phyloP scores from a whole-genome alignment of 2,329 filamentous ascomycete genomes.

The Microthyrium microscopicum region DNA sequence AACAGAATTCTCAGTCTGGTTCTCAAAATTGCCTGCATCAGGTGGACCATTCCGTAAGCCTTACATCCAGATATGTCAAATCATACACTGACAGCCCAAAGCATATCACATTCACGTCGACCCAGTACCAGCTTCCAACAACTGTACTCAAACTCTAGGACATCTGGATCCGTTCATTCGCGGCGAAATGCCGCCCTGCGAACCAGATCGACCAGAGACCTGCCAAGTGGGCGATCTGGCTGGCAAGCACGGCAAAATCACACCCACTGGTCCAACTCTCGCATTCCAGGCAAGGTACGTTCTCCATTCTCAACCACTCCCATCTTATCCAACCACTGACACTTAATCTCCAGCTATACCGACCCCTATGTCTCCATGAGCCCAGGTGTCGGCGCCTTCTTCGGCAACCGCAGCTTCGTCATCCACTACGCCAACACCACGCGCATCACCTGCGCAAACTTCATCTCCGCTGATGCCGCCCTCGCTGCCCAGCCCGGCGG shows the following conservation, averaged over 20 bases:
- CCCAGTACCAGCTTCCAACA: conserved; percentile 47
- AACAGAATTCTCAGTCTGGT: conserved; percentile 22
- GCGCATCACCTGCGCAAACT: conserved; percentile 11
- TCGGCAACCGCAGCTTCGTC: conserved; percentile 48
- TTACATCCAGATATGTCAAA: background rate
- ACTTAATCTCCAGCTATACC: conserved; percentile 28
- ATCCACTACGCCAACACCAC: conserved; percentile 28
- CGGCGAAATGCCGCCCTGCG: conserved; percentile 45
- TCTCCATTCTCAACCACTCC: background rate
- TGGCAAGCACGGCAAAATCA: conserved; percentile 49
- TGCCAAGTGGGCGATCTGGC: conserved; percentile 65
- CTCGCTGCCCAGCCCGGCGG: too few species aligned
- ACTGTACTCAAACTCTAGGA: conserved; percentile 50
- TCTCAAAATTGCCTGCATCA: conserved; percentile 23
- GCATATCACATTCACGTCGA: conserved; percentile 55
- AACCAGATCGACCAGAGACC: conserved; percentile 37
- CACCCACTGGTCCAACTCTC: conserved; percentile 8
- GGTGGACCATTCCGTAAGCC: conserved; percentile 28
- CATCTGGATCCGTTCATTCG: conserved; percentile 58
- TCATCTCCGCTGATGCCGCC: too few species aligned
- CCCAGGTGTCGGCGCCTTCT: conserved; percentile 36
- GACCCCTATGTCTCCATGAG: conserved; percentile 43
- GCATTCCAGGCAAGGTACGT: too few species aligned
- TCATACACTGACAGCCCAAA: conserved; percentile 1
- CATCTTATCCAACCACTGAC: conserved; percentile 9